Conservation (phyloP, 2,329 filamentous ascomycete species). For the Hypoxylon sp. region DNA sequence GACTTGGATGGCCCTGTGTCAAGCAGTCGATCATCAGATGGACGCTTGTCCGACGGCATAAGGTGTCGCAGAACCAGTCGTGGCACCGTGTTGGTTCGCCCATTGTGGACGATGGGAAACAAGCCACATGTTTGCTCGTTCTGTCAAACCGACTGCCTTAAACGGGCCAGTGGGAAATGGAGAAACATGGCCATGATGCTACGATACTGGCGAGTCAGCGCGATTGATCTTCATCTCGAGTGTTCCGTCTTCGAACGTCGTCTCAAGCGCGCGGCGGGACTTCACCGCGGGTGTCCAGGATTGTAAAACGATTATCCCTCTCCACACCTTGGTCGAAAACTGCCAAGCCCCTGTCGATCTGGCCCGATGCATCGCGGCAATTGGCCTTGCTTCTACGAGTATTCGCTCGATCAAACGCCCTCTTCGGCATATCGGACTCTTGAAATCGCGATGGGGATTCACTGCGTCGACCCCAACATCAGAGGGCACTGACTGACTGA, state of each 20-base stretch:
- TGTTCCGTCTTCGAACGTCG: constrained; percentile 25
- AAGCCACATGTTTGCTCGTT: constrained; percentile 1
- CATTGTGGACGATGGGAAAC: constrained; percentile 7
- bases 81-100: constrained; percentile 6
- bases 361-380: constrained; percentile 34
- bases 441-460: constrained; percentile 11
- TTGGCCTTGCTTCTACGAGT: constrained; percentile 14
- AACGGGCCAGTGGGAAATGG: not conserved
- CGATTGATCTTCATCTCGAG: constrained; percentile 37
- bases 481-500: not conserved
- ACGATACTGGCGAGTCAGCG: constrained; percentile 14
- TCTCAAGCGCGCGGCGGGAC: constrained; percentile 21
- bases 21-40: constrained; percentile 38
- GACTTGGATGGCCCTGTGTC: constrained; percentile 24
- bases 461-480: not conserved
- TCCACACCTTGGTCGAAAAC: constrained; percentile 38
- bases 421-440: constrained; percentile 20
- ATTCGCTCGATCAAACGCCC: constrained; percentile 33
- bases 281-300: constrained; percentile 29
- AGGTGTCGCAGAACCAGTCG: constrained; percentile 34
- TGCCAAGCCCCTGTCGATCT: constrained; percentile 36
- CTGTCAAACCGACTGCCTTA: not conserved
- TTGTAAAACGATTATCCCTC: constrained; percentile 35
- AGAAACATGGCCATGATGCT: constrained; percentile 14
- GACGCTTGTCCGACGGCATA: constrained; percentile 28